These are phyloP conservation scores for Ogataea degrootiae DNA, from an alignment of 805 yeast species.

Conservation along the genomic window DNA sequence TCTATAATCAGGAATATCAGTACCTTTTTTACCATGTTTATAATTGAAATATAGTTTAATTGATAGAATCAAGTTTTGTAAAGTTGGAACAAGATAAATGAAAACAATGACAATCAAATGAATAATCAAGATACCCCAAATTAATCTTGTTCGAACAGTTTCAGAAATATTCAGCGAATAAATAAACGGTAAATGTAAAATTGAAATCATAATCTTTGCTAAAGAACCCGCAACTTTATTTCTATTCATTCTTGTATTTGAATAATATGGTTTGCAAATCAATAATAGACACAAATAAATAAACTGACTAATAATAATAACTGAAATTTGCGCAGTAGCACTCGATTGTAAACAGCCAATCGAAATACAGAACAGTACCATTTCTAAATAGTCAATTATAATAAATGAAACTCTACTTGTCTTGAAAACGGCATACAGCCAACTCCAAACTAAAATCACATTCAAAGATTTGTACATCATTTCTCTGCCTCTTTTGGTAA, in stretches of 20 bases:
- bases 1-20: constrained; percentile 19
- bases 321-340: constrained; percentile 41
- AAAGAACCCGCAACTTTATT: constrained; percentile 32
- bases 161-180: constrained; percentile 33
- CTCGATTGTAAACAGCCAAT: constrained; percentile 40
- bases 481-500: constrained; percentile 14
- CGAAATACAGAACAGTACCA: constrained; percentile 34
- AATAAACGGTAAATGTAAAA: constrained; percentile 42
- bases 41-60: constrained; percentile 10
- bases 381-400: constrained; percentile 31
- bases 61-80: constrained; percentile 25
- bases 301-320: constrained; percentile 35
- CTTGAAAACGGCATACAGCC: constrained; percentile 38
- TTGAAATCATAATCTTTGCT: constrained; percentile 35
- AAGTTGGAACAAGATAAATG: constrained; percentile 25
- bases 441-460: constrained; percentile 43
- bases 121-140: constrained; percentile 38
- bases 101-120: constrained; percentile 29
- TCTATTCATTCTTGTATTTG: constrained; percentile 29
- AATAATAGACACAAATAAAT: constrained; percentile 24
- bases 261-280: constrained; percentile 28
- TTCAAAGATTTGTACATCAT: constrained; percentile 44
- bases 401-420: constrained; percentile 39
- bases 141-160: constrained; percentile 35
- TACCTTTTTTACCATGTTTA: constrained; percentile 18